phyloP scores from a whole-genome alignment of 1,284 basidiomycete species.

The Anthracocystis panici-leucophaei region DNA sequence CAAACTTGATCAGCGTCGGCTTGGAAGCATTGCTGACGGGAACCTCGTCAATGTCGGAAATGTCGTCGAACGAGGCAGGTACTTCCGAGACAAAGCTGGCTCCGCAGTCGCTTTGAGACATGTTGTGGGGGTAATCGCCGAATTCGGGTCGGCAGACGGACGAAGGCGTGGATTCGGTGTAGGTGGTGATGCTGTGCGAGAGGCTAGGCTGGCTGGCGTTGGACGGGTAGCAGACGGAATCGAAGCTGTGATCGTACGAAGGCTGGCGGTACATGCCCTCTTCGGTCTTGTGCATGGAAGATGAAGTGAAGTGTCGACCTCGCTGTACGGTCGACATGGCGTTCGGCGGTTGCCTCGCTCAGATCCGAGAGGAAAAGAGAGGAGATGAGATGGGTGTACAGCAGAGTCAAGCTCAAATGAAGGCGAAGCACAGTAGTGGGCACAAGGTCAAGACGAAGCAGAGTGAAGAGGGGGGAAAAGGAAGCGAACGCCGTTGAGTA shows the following conservation, averaged over 20 bases:
- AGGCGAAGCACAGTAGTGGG: not conserved
- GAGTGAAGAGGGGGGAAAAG: not conserved
- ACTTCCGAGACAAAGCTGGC: conserved; percentile 32
- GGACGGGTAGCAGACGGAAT: conserved; percentile 37
- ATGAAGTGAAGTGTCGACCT: conserved; percentile 19
- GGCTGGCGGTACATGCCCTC: conserved; percentile 28
- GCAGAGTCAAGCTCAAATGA: not conserved
- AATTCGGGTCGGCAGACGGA: conserved; percentile 40
- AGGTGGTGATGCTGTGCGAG: conserved; percentile 42
- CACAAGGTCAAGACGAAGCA: conserved; percentile 1
- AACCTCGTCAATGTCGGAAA: conserved; percentile 32
- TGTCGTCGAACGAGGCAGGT: conserved; percentile 36
- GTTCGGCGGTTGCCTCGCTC: not conserved
- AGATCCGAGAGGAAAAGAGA: not conserved
- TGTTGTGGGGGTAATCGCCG: conserved; percentile 26
- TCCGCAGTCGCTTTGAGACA: conserved; percentile 28
- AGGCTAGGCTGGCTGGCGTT: conserved; percentile 44
- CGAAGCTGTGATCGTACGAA: conserved; percentile 27
- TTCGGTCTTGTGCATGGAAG: not conserved
- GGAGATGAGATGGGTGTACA: conserved; percentile 3
- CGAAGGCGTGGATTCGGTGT: conserved; percentile 39
- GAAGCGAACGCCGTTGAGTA: not conserved
- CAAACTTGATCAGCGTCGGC: conserved; percentile 42
- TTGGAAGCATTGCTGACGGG: conserved; percentile 12
- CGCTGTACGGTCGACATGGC: conserved; percentile 27